phyloP scores from a whole-genome alignment of 179 eudicot species.

The Corrigiola litoralis region DNA sequence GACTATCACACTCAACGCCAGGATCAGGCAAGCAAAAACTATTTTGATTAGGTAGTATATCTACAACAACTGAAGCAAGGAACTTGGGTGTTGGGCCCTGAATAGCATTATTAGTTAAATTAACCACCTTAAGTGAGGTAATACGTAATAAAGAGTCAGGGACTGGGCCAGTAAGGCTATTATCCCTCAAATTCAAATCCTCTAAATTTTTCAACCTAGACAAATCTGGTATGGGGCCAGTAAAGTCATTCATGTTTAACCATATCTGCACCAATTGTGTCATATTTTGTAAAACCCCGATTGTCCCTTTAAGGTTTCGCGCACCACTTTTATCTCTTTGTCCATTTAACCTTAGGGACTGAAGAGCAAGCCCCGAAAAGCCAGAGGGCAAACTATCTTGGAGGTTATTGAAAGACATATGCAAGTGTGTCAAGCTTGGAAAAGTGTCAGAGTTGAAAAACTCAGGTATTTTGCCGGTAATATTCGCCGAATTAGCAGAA shows the following conservation, averaged over 20 bases:
- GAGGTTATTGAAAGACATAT: constrained; percentile 25
- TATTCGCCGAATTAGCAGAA: constrained; percentile 34
- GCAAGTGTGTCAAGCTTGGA: constrained; percentile 28
- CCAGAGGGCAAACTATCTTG: constrained; percentile 32
- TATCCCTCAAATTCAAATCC: constrained; percentile 39
- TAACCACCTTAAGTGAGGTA: constrained; percentile 22
- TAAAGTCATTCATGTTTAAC: constrained; percentile 33
- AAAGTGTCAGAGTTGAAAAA: constrained; percentile 28
- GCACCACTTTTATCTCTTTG: constrained; percentile 22
- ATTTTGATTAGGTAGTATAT: constrained; percentile 17
- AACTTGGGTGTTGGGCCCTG: constrained; percentile 40
- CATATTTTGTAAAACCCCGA: constrained; percentile 39
- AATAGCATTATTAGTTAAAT: constrained; percentile 36
- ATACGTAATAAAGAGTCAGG: constrained; percentile 27
- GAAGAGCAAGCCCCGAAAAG: constrained; percentile 30
- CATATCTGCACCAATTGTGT: constrained; percentile 33
- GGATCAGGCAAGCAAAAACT: constrained; percentile 32
- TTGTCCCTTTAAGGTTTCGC: constrained; percentile 29
- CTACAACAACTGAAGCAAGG: constrained; percentile 18
- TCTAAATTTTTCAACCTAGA: constrained; percentile 17
- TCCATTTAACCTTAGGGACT: constrained; percentile 40
- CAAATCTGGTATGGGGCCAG: constrained; percentile 44
- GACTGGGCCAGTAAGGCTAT: constrained; percentile 42
- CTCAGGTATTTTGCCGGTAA: constrained; percentile 33
- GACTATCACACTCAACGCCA: constrained; percentile 36